These are phyloP conservation scores for Yarrowia hollandica DNA, from an alignment of 805 yeast species.

Conservation along the genomic window DNA sequence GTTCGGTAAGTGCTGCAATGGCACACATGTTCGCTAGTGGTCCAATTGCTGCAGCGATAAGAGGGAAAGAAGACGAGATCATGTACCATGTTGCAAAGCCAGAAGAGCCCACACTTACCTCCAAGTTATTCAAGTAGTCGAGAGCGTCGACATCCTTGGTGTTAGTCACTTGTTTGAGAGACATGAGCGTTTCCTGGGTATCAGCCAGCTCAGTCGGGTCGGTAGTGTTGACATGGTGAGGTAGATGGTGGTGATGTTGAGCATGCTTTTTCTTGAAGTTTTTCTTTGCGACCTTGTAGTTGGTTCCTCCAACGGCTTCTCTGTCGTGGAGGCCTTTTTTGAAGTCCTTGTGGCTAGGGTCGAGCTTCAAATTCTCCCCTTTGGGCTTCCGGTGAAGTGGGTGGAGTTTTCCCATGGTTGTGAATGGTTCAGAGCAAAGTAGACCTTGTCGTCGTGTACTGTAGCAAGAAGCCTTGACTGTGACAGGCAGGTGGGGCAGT, in stretches of 20 bases:
- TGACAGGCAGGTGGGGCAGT: neutral
- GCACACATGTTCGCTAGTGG: constrained; percentile 77
- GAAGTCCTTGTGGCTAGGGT: neutral
- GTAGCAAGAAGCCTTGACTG: neutral
- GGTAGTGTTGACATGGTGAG: constrained; percentile 13
- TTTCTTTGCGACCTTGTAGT: constrained; percentile 10
- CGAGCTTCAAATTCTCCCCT: constrained; percentile 9
- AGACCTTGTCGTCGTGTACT: neutral
- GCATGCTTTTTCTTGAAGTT: constrained; percentile 11
- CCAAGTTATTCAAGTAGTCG: constrained; percentile 21
- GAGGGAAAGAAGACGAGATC: constrained; percentile 68
- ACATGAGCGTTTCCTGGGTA: constrained; percentile 22
- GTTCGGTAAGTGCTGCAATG: constrained; percentile 65
- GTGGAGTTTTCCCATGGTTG: constrained; percentile 25
- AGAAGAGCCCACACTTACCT: constrained; percentile 29
- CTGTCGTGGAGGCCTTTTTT: constrained; percentile 14
- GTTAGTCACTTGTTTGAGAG: constrained; percentile 21
- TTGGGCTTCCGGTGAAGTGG: constrained; percentile 22
- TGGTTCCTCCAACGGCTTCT: constrained; percentile 20
- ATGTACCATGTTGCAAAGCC: constrained; percentile 54
- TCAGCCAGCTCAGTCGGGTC: constrained; percentile 7
- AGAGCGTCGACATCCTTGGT: constrained; percentile 14
- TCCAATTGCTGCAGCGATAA: constrained; percentile 73
- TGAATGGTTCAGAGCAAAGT: neutral
- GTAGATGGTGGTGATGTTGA: constrained; percentile 10